Percentiles rank a stretch among this genome's conserved stretches.
Evolutionary conservation across 257 asterid genomes (phyloP).

Genomic region (Nicotiana benthamiana): DNA sequence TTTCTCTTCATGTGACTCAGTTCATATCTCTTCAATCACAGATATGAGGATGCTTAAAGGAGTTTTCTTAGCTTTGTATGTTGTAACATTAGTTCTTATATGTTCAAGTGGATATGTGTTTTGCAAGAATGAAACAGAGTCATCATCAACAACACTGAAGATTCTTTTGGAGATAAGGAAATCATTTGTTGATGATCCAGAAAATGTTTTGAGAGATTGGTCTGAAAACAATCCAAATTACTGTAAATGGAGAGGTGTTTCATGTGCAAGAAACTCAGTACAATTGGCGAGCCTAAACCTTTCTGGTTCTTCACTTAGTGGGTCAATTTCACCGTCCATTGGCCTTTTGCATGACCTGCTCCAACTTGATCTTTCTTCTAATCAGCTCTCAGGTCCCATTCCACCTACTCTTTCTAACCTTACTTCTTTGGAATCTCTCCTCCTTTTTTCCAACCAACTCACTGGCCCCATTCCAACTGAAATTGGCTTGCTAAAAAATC

Average conservation of each 20-base stretch:
- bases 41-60: constrained; percentile 12
- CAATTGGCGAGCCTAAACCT: constrained; percentile 39
- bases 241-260: constrained; percentile 67
- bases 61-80: not conserved
- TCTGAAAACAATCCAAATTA: constrained; percentile 27
- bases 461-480: constrained; percentile 71
- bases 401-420: constrained; percentile 81
- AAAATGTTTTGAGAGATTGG: constrained; percentile 50
- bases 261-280: constrained; percentile 26
- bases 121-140: constrained; percentile 3
- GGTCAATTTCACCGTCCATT: constrained; percentile 64
- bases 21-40: not conserved
- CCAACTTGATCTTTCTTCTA: constrained; percentile 73
- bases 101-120: constrained; percentile 7
- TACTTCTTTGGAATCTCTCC: constrained; percentile 49
- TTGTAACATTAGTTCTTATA: constrained; percentile 4
- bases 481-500: constrained; percentile 36
- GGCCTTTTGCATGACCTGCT: constrained; percentile 55
- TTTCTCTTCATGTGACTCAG: not conserved
- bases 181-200: constrained; percentile 45
- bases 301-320: constrained; percentile 42
- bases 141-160: constrained; percentile 14
- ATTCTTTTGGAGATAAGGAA: constrained; percentile 45
- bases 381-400: constrained; percentile 67
- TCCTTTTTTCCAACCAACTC: constrained; percentile 72